Evolutionary conservation across 148 eudicot genomes (phyloP), one percentile per base, ranked within the genome.

Genomic region (Polygonum aviculare): DNA sequence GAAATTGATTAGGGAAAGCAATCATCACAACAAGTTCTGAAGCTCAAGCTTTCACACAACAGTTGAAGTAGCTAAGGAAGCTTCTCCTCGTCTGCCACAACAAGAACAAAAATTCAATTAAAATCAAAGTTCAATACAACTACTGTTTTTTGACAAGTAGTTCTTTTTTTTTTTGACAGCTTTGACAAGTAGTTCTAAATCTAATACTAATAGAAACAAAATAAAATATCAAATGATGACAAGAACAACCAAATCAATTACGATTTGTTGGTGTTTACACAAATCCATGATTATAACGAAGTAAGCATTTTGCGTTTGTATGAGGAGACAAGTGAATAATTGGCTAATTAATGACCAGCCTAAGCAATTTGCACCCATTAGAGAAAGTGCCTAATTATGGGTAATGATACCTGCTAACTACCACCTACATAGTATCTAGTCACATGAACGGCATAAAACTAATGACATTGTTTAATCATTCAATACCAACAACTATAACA

Each of bases 41-140:
- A 18, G 52, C 77, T 88, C 81, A 86, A 50, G 94, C 92, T 76
- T 80, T 82, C 33, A 86, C 89, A 69, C 87, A 86, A 73, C 89
- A 86, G 69, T 86, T 86, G 87, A 86, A 86, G 84, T 86, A 86
- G 54, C 87, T 84, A 41, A 86, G 83, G 78, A 84, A 78, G 77
- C 87, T 80, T 77, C 77, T 88, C 83, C 90, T 79, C 26, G 85
- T 77, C 94, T 90, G 89, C 16, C 16, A 18, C 39, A 2, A 18
- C 39, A 2, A 54, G 36, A 59, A 7, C 72, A 26, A 12, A 62
- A 26, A 62, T 7, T 7, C 15, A 22, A 62, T 7, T 38, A 26
- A 26, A 31, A 59, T 6, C 67, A 22, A 31, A 35, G 12, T 11
- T 62, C 38, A 31, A 33, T 26, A 7, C 60, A n/a, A 5, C 19